Evolutionary conservation across 2,329 filamentous ascomycete genomes (phyloP).

Genomic region (Fusarium pilosicola): DNA sequence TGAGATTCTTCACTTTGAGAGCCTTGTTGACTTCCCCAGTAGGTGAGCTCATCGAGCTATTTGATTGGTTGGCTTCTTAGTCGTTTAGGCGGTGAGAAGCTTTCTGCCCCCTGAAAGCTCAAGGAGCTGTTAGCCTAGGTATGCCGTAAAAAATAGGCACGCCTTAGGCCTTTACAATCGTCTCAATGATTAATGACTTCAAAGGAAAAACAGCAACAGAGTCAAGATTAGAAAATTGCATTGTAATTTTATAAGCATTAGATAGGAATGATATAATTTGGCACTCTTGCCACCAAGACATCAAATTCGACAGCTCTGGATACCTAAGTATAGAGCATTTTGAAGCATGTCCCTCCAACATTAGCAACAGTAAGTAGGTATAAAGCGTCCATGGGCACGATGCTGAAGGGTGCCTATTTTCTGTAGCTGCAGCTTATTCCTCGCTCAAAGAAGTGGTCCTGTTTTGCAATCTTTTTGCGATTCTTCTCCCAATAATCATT

Average conservation of each 20-base stretch:
- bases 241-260: neutral
- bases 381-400: neutral
- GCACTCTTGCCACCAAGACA: neutral
- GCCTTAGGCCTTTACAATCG: neutral
- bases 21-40: slow-evolving; percentile 46
- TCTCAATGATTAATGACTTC: neutral
- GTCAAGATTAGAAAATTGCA: neutral
- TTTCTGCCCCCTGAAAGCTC: slow-evolving; percentile 46
- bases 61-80: slow-evolving; percentile 37
- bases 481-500: neutral
- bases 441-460: neutral
- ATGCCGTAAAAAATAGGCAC: neutral
- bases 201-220: neutral
- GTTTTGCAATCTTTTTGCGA: neutral
- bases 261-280: neutral
- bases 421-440: slow-evolving; percentile 6
- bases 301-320: neutral
- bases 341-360: neutral
- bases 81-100: slow-evolving; percentile 31
- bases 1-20: slow-evolving; percentile 45
- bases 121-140: slow-evolving; percentile 1
- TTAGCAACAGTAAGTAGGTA: neutral
- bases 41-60: slow-evolving; percentile 28
- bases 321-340: neutral
- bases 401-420: neutral